A percentile compares a stretch with the other conserved stretches of the same genome.
Conservation (phyloP, 345 rosid genomes). For the Reutealis trisperma region DNA sequence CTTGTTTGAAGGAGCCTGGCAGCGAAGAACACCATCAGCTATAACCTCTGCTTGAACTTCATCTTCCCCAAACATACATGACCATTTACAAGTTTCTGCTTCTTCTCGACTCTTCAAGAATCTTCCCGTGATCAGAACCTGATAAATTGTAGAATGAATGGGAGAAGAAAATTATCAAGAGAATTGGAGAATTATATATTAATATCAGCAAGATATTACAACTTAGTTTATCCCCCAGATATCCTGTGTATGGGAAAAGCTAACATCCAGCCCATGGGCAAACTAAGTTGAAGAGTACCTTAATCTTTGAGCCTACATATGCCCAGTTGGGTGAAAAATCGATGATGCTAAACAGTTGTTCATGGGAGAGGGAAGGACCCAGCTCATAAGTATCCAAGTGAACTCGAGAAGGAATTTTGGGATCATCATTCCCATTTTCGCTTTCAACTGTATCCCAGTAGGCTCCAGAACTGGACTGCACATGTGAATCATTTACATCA, state of each 20-base stretch:
- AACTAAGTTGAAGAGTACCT: slow-evolving; percentile 49
- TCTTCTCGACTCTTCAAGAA: slow-evolving; percentile 65
- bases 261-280: not conserved
- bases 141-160: slow-evolving; percentile 19
- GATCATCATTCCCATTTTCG: slow-evolving; percentile 54
- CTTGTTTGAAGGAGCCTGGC: slow-evolving; percentile 62
- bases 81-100: slow-evolving; percentile 60
- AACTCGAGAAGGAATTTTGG: slow-evolving; percentile 46
- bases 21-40: slow-evolving; percentile 78
- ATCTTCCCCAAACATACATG: slow-evolving; percentile 97
- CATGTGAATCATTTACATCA: slow-evolving; percentile 65
- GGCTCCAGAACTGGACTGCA: slow-evolving; percentile 55
- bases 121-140: slow-evolving; percentile 77
- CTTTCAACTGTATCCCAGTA: slow-evolving; percentile 67
- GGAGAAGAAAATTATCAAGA: slow-evolving; percentile 4
- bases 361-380: slow-evolving; percentile 78
- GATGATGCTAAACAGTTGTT: slow-evolving; percentile 76
- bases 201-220: slow-evolving; percentile 14
- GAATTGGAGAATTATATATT: slow-evolving; percentile 1
- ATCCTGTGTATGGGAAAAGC: not conserved
- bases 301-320: slow-evolving; percentile 54
- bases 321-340: slow-evolving; percentile 93
- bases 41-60: slow-evolving; percentile 90
- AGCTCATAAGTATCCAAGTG: slow-evolving; percentile 55
- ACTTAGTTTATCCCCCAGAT: not conserved